Evolutionary conservation across 345 rosid genomes (phyloP).

Genomic region (Gossypium stocksii): DNA sequence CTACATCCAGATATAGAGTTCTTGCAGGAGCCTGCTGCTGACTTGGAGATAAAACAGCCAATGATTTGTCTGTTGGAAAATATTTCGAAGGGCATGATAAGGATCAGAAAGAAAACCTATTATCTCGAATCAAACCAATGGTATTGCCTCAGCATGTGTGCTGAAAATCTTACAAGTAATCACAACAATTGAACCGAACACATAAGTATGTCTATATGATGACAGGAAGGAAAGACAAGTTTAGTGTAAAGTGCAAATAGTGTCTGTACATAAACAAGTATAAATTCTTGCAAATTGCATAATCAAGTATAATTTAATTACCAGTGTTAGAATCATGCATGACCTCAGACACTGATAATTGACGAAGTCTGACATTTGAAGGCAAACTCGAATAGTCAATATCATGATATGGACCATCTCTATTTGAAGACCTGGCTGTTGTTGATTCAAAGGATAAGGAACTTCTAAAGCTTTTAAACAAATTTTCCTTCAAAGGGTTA

Average conservation of each 20-base stretch:
- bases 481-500: slow-evolving; percentile 54
- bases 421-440: slow-evolving; percentile 59
- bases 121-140: background rate
- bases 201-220: background rate
- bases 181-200: background rate
- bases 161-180: background rate
- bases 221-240: background rate
- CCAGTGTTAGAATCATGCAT: slow-evolving; percentile 55
- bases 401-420: slow-evolving; percentile 47
- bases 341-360: slow-evolving; percentile 63
- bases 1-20: slow-evolving; percentile 27
- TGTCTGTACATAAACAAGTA: slow-evolving; percentile 3
- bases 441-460: slow-evolving; percentile 69
- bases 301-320: slow-evolving; percentile 24
- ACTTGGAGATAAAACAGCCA: slow-evolving; percentile 36
- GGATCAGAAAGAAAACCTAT: slow-evolving; percentile 18
- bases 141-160: background rate
- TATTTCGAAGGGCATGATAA: slow-evolving; percentile 19
- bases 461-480: slow-evolving; percentile 66
- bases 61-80: slow-evolving; percentile 35
- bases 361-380: slow-evolving; percentile 53
- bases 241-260: background rate
- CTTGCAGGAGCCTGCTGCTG: slow-evolving; percentile 40
- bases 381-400: slow-evolving; percentile 55
- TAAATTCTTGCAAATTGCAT: background rate